A percentile compares a stretch with the other conserved stretches of the same genome.
phyloP scores from a whole-genome alignment of 371 early-diverging fungal species.

The Umbelopsis sp. region DNA sequence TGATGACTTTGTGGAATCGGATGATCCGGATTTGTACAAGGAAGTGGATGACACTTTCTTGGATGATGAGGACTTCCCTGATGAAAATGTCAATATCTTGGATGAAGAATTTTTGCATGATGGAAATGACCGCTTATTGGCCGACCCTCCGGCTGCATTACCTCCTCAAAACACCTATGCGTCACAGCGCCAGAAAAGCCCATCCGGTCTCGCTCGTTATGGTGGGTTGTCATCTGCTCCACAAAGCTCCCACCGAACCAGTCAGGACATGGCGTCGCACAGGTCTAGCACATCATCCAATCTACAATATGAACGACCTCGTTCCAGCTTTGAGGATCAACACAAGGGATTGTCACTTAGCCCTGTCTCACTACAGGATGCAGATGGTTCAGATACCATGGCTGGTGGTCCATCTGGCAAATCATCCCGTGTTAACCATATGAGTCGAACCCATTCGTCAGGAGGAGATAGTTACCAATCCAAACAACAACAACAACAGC shows the following conservation, averaged over 20 bases:
- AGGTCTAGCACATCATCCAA: neutral
- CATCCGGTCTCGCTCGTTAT: neutral
- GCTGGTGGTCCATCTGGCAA: neutral
- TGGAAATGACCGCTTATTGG: conserved; percentile 20
- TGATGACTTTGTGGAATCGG: conserved; percentile 38
- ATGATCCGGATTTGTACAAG: conserved; percentile 33
- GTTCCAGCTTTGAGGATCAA: neutral
- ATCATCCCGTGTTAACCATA: neutral
- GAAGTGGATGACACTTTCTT: conserved; percentile 26
- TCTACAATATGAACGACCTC: neutral
- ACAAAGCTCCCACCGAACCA: too few species aligned
- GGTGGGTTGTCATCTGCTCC: neutral
- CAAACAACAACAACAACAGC: conserved; percentile 14
- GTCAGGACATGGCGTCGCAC: neutral
- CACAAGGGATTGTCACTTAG: conserved; percentile 15
- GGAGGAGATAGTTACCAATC: conserved; percentile 13
- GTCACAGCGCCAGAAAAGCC: neutral
- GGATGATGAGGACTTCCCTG: conserved; percentile 37
- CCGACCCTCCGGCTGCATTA: conserved; percentile 15
- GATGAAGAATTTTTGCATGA: conserved; percentile 50
- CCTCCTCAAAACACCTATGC: conserved; percentile 5
- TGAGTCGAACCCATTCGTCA: conserved; percentile 26
- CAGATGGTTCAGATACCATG: neutral
- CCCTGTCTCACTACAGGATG: conserved; percentile 9
- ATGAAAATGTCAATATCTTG: conserved; percentile 29